Evolutionary conservation across 1,139 yeast genomes (phyloP).

Genomic region (Suhomyces taliae): DNA sequence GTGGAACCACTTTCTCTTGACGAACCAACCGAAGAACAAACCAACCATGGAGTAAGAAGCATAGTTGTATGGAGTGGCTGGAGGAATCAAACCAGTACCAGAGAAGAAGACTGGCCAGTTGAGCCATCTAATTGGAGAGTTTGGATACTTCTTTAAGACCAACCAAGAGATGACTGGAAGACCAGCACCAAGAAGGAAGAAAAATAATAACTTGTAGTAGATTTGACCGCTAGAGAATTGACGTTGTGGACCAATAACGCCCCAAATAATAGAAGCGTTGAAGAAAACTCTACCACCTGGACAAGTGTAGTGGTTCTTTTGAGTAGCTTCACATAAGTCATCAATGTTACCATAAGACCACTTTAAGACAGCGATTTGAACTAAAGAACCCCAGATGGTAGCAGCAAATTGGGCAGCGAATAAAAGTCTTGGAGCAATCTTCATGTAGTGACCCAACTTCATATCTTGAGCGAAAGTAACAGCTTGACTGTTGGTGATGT

Average conservation of each 20-base stretch:
- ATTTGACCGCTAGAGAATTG: constrained; percentile 40
- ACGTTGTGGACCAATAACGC: constrained; percentile 45
- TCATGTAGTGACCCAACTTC: constrained; percentile 58
- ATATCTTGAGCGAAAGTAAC: constrained; percentile 52
- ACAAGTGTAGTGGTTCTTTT: constrained; percentile 40
- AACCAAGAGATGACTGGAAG: constrained; percentile 46
- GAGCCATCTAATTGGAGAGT: constrained; percentile 43
- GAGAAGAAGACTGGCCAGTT: constrained; percentile 51
- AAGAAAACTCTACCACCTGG: constrained; percentile 46
- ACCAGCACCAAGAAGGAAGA: constrained; percentile 41
- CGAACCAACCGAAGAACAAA: constrained; percentile 31
- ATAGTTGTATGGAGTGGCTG: constrained; percentile 48
- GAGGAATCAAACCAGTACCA: constrained; percentile 49
- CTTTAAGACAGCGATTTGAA: constrained; percentile 46
- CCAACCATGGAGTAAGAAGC: constrained; percentile 42
- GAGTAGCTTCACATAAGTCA: constrained; percentile 48
- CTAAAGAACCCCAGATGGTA: constrained; percentile 46
- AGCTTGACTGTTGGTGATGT: constrained; percentile 57
- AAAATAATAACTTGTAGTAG: constrained; percentile 40
- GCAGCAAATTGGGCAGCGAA: constrained; percentile 49
- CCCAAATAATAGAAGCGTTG: constrained; percentile 50
- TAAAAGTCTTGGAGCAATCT: constrained; percentile 46
- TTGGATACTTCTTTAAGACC: constrained; percentile 49
- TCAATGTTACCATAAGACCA: constrained; percentile 46
- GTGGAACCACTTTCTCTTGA: constrained; percentile 43